A percentile compares a stretch with the other conserved stretches of the same genome.
Conservation (phyloP, 2,329 filamentous ascomycete species). For the Fusarium redolens region DNA sequence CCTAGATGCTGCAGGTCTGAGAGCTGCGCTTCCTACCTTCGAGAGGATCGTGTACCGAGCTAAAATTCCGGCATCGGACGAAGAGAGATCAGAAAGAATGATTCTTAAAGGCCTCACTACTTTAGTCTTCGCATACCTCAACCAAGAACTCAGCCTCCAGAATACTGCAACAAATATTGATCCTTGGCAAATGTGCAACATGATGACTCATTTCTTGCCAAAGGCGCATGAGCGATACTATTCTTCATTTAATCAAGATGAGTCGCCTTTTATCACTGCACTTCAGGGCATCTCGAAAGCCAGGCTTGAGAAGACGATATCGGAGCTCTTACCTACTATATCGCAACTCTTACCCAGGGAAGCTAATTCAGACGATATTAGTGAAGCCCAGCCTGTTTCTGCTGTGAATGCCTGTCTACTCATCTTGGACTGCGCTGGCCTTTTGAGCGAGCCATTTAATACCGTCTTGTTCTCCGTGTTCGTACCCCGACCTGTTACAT, state of each 20-base stretch:
- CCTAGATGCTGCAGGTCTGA: not conserved
- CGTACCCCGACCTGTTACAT: rapidly evolving
- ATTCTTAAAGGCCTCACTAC: not conserved
- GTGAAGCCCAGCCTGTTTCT: not conserved
- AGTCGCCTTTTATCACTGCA: not conserved
- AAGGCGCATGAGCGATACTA: not conserved
- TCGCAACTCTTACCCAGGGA: not conserved
- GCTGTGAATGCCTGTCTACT: not conserved
- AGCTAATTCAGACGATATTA: not conserved
- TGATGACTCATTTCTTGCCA: not conserved
- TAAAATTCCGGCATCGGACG: not conserved
- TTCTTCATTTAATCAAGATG: not conserved
- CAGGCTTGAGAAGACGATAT: not conserved
- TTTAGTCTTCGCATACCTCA: not conserved
- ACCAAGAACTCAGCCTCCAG: not conserved
- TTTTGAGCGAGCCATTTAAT: not conserved
- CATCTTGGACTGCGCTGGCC: not conserved
- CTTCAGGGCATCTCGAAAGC: not conserved
- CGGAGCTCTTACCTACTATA: not conserved
- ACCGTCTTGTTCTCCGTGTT: not conserved
- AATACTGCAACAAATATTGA: not conserved
- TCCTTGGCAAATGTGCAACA: not conserved
- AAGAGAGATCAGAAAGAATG: not conserved
- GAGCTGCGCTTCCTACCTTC: not conserved
- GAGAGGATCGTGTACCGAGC: not conserved